A percentile compares a stretch with the other conserved stretches of the same genome.
These are phyloP conservation scores for Rhodocollybia butyracea DNA, from an alignment of 768 basidiomycete genomes.

Conservation along the genomic window DNA sequence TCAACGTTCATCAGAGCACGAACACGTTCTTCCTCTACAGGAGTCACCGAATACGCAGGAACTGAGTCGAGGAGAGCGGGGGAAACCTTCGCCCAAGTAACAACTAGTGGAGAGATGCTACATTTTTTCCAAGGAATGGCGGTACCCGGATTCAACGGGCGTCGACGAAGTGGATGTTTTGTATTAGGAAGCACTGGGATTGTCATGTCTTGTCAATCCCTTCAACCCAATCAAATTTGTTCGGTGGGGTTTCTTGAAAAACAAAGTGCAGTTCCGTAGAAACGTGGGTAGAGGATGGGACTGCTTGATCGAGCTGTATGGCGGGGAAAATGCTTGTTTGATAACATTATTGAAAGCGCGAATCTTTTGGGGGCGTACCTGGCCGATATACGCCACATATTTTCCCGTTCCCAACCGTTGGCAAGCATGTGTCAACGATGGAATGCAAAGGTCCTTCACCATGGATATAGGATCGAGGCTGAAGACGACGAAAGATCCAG, in stretches of 20 bases:
- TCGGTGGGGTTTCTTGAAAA: neutral
- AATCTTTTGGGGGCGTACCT: neutral
- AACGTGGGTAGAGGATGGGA: neutral
- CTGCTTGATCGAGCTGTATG: neutral
- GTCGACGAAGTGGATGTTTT: neutral
- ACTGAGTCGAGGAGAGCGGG: neutral
- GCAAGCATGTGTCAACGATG: neutral
- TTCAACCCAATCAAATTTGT: neutral
- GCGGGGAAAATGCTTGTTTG: too few relatives aligned
- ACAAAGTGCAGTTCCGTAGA: neutral
- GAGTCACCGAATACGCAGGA: neutral
- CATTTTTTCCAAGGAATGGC: neutral
- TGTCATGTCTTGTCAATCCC: neutral
- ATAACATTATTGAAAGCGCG: too few relatives aligned
- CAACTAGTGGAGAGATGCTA: neutral
- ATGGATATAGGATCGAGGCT: neutral
- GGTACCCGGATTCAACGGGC: neutral
- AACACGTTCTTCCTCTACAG: neutral
- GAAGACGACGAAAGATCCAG: neutral
- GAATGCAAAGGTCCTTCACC: neutral
- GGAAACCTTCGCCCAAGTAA: neutral
- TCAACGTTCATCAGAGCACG: neutral
- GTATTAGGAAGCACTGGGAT: neutral
- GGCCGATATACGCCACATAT: neutral
- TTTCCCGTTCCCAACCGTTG: neutral